phyloP scores from a whole-genome alignment of 148 eudicot genomes.

The Linanthus parryae region DNA sequence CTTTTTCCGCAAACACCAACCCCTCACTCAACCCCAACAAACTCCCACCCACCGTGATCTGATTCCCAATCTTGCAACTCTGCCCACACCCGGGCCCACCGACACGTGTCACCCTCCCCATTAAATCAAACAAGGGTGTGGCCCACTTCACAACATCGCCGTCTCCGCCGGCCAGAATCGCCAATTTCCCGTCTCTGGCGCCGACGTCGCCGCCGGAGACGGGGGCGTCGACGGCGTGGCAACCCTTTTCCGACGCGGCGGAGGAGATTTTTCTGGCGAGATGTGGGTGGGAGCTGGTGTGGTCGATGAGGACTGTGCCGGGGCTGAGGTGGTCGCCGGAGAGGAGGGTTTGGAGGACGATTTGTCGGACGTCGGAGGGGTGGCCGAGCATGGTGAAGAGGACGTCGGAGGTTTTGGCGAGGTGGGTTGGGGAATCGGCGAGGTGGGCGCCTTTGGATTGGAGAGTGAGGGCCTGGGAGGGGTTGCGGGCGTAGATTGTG shows the following conservation, averaged over 20 bases:
- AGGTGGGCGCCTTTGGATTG: constrained; percentile 61
- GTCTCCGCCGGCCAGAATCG: constrained; percentile 73
- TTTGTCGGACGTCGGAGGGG: constrained; percentile 75
- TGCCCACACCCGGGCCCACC: constrained; percentile 65
- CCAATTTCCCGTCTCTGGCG: constrained; percentile 63
- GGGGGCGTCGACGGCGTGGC: constrained; percentile 74
- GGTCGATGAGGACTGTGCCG: constrained; percentile 55
- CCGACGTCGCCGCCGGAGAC: constrained; percentile 86
- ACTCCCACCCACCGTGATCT: constrained; percentile 69
- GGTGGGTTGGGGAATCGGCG: constrained; percentile 31
- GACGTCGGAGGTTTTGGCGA: constrained; percentile 40
- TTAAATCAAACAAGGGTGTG: constrained; percentile 45
- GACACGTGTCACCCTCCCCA: constrained; percentile 60
- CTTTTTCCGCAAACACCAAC: constrained; percentile 60
- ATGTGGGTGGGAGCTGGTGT: constrained; percentile 52
- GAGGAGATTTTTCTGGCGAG: constrained; percentile 38
- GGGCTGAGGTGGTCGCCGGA: constrained; percentile 14
- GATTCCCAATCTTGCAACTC: constrained; percentile 82
- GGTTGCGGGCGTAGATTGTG: constrained; percentile 62
- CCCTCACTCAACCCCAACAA: constrained; percentile 86
- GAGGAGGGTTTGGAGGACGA: constrained; percentile 28
- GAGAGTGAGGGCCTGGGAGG: constrained; percentile 53
- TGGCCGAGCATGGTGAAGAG: constrained; percentile 91
- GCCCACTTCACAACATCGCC: constrained; percentile 47
- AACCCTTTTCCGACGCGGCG: constrained; percentile 28